Evolutionary conservation across 108 stramenopile species (phyloP), one percentile per base, ranked within the genome.

Genomic region (Pseudonitzschia multiseries): DNA sequence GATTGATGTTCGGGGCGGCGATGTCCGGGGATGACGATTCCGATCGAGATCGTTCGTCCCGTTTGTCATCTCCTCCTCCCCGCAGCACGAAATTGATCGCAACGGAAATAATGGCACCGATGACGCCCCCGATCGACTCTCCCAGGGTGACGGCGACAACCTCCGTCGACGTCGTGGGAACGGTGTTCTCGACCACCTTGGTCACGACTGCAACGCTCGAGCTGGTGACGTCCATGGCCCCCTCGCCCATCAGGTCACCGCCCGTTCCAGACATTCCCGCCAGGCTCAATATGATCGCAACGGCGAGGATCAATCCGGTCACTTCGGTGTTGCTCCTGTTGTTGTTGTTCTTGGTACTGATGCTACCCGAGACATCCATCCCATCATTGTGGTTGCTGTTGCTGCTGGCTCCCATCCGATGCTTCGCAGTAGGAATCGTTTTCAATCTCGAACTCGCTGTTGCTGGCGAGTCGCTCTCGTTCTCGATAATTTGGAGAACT

Each of bases 51-150:
- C n/a, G 40, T 4, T 43, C 42, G 40, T 44, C 43, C 33, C 28
- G 57, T 33, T 71, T 65, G n/a, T n/a, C n/a, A 8, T 13, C 22
- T 42, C 40, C 15, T 20, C 33, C 43, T 27, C 61, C 41, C 42
- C 54, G 18, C 33, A 31, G 28, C 18, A 68, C 17, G 2, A 41
- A 29, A 28, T 27, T 60, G 0, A 72, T 65, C 22, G 32, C 33
- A 17, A 68, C 66, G 9, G 75, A 62, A n/a, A 57, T 40, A 4
- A 36, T 27, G 76, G 86, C 89, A 18, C 87, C 87, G 18, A 87
- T 81, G 27, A 85, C 68, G 48, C 89, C 92, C 27, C 84, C 89
- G 27, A 90, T 78, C 14, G 80, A 81, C 76, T 93, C 92, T 40
- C 92, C 92, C 15, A 93, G 68, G 26, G 83, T 81, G n/a, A 83